Conservation (phyloP, 140 eudicot genomes). For the Cichorium intybus region DNA sequence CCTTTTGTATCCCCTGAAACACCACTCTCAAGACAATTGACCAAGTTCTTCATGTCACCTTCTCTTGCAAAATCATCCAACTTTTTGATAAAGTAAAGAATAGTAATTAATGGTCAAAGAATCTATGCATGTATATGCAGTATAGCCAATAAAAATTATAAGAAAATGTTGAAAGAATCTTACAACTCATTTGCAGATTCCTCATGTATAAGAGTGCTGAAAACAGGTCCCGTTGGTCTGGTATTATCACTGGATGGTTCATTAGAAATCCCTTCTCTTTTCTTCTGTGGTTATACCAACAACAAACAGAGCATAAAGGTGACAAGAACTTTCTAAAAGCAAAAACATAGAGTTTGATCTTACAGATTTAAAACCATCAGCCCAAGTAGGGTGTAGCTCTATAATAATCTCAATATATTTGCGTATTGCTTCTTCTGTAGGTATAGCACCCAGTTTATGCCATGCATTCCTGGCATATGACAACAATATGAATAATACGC, state of each 20-base stretch:
- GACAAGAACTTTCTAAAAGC: neutral
- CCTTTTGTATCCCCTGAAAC: constrained; percentile 61
- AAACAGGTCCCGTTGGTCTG: constrained; percentile 79
- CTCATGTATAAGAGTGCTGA: constrained; percentile 53
- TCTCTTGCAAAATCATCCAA: constrained; percentile 78
- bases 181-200: constrained; percentile 70
- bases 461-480: constrained; percentile 71
- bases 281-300: constrained; percentile 41
- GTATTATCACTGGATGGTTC: constrained; percentile 37
- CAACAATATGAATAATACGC: neutral
- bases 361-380: constrained; percentile 49
- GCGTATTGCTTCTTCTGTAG: constrained; percentile 88
- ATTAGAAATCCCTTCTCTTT: constrained; percentile 24
- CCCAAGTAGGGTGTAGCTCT: constrained; percentile 67
- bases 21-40: constrained; percentile 59
- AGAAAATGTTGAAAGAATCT: constrained; percentile 29
- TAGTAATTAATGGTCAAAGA: neutral
- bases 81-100: constrained; percentile 38
- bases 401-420: constrained; percentile 68
- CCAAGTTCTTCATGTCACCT: constrained; percentile 68
- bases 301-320: constrained; percentile 14
- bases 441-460: constrained; percentile 76
- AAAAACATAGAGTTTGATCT: constrained; percentile 23
- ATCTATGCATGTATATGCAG: neutral
- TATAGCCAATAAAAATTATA: neutral